A percentile compares a stretch with the other conserved stretches of the same genome.
Evolutionary conservation across 2,329 filamentous ascomycete genomes (phyloP).

Genomic region (Xylariaceae sp.): DNA sequence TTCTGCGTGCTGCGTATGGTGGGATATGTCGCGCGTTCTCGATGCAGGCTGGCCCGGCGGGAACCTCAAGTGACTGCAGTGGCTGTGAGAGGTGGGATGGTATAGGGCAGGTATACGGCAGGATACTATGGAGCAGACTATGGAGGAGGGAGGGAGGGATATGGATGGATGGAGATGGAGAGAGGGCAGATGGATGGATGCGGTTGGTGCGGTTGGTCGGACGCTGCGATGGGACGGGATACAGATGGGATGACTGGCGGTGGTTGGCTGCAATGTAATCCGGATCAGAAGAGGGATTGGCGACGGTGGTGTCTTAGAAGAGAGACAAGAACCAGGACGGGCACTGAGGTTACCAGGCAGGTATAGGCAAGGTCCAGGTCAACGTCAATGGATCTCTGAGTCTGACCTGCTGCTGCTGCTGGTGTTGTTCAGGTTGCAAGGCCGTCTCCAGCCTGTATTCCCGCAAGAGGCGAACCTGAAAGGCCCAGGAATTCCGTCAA

Average conservation of each 20-base stretch:
- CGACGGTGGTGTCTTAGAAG: neutral
- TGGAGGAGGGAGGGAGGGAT: neutral
- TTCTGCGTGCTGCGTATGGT: neutral
- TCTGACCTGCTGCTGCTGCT: no score
- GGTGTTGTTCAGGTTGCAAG: no score
- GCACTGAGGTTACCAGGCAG: neutral
- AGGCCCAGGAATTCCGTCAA: no score
- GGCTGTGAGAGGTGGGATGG: neutral
- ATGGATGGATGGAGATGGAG: neutral
- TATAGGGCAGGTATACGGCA: neutral
- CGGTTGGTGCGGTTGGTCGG: neutral
- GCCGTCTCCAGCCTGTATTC: no score
- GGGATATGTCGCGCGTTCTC: neutral
- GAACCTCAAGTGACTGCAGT: neutral
- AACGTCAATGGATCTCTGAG: no score
- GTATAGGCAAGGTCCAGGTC: no score
- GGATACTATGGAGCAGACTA: neutral
- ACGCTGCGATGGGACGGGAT: no score
- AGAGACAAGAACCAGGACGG: neutral
- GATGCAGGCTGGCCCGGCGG: neutral
- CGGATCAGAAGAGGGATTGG: neutral
- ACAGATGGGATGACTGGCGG: no score
- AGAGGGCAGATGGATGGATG: neutral
- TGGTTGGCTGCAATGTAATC: neutral
- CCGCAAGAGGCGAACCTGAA: no score